Evolutionary conservation across 495 filamentous ascomycete species (phyloP), one percentile per base, ranked within the genome.

Genomic region (Talaromyces trachyspermus): DNA sequence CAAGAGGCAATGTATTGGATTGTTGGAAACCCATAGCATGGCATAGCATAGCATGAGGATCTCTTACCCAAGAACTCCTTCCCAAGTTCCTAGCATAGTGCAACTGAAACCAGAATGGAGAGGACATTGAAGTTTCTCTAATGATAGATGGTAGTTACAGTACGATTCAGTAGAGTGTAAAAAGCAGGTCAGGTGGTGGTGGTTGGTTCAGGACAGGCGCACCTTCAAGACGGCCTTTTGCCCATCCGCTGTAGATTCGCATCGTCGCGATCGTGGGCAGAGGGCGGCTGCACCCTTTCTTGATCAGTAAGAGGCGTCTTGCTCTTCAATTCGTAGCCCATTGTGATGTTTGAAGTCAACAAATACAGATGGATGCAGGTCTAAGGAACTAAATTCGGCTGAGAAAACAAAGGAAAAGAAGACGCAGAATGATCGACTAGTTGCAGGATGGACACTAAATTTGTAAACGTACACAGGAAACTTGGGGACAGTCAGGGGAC

Each of bases 171-270:
- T 25, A 23, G 30, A 8, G n/a, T 41, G 17, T 26, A 14, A 17
- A 39, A n/a, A 11, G 19, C 30, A 5, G 4, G 15, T 30, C 30
- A 24, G 12, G 18, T 20, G 25, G 10, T 14, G 15, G 42, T 40
- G 30, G 12, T 33, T 20, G 25, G 10, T 14, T 46, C 18, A 19
- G 14, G 30, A 10, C 15, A 12, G 11, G 14, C 50, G 44, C 49
- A 68, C 64, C 60, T 62, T 68, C 37, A 70, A 56, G 19, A 70
- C 65, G 65, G 63, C 52, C 62, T 69, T 45, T 70, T 69, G 17
- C 69, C 66, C 42, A 72, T 48, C 3, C 61, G 62, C 24, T 61
- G 54, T n/a, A 70, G 50, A 19, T 55, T 51, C 19, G 52, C 48
- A 49, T 63, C 60, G 52, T 70, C 65, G 36, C 57, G 62, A 41